These are phyloP conservation scores for Fusarium virguliforme DNA, from an alignment of 2,329 filamentous ascomycete species.

Conservation along the genomic window DNA sequence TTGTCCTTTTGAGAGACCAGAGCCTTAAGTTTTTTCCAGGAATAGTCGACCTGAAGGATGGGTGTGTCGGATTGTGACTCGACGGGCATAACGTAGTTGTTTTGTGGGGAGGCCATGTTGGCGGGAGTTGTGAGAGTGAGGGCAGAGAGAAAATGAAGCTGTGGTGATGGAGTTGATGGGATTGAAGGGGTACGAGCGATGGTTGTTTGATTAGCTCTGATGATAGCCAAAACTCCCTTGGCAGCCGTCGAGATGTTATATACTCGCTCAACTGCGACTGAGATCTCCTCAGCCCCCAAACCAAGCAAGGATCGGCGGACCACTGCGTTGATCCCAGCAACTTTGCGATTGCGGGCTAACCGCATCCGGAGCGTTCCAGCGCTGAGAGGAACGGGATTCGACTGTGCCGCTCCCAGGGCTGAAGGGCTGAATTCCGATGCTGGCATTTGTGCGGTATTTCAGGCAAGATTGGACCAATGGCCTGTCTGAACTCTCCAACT, in stretches of 20 bases:
- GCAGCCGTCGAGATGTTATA: not conserved
- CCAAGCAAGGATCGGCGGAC: not conserved
- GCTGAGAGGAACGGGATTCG: conserved; percentile 4
- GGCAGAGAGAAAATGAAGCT: not conserved
- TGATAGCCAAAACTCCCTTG: not conserved
- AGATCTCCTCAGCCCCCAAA: not conserved
- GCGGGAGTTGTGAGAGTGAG: not conserved
- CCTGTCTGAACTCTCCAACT: not conserved
- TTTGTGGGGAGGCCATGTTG: not conserved
- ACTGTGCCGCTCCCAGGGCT: not conserved
- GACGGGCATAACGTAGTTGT: not conserved
- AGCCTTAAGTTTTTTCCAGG: conserved; percentile 40
- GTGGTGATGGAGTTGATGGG: not conserved
- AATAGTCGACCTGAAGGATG: conserved; percentile 36
- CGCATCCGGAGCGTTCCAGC: conserved; percentile 1
- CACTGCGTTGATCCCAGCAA: not conserved
- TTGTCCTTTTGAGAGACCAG: conserved; percentile 26
- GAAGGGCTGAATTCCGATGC: not conserved
- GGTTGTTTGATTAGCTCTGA: not conserved
- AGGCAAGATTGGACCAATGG: not conserved
- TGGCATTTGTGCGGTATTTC: not conserved
- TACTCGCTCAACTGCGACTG: not conserved
- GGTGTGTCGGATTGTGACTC: not conserved
- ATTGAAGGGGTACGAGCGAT: not conserved
- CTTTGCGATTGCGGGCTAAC: conserved; percentile 3